Base-by-base conservation (phyloP, 768 basidiomycete species). In the Pleurotus platypus region DNA sequence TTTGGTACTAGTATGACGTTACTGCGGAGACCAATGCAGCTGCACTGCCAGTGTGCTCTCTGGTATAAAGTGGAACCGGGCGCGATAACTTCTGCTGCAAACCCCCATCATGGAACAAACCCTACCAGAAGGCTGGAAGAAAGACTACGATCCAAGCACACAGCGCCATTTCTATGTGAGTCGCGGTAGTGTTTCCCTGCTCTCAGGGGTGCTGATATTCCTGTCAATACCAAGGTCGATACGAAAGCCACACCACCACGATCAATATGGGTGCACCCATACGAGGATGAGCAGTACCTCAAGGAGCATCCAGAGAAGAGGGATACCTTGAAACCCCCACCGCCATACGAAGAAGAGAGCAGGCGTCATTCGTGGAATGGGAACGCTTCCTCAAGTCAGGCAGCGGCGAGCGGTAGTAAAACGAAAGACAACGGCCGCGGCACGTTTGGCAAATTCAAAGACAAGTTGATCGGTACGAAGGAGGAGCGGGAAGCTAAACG, bases 231-330 rank as follows among this genome's bases (percentile, higher is more conserved):
- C 1, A 47, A 87, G 84, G 83, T 89, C 15, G 85, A 90, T 59
- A 89, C 86, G 0, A 74, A 70, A 57, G 80, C 82, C 0, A 72
- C 67, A 6, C 88, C 89, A 6, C 82, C 86, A 1, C 80, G 88
- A 0, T 76, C 82, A 0, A 89, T 83, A 62, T 91, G 88, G 89
- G 75, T 76, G 1, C 87, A 91, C 64, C 88, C 89, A 1, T 81
- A 81, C 57, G 85, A 89, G 56, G 87, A 89, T 65, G 80, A 84
- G 46, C 75, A 81, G 51, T 89, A 78, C 67, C 73, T 87, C n/a
- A 62, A 58, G 4, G 78, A 81, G 46, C 79, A 86, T 59, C 82
- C 85, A 6, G 78, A 82, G 3, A 60, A 72, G 6, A 67, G 66
- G 55, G 16, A 18, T 37, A 9, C 27, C 11, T 50, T 18, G 35